Evolutionary conservation across 768 basidiomycete species (phyloP).

Genomic region (Kwoniella dendrophila): DNA sequence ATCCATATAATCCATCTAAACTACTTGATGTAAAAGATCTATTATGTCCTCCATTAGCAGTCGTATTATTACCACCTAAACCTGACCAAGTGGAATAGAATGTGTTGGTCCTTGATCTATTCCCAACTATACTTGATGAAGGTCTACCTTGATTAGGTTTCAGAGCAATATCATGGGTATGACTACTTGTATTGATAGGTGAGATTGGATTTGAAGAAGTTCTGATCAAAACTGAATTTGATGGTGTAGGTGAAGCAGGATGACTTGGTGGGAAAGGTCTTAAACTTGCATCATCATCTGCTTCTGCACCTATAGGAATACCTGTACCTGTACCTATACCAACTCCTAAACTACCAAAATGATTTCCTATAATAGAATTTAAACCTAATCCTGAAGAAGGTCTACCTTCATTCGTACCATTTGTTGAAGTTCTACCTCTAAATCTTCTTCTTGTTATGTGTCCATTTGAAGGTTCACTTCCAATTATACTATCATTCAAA

Average conservation of each 20-base stretch:
- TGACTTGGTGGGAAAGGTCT: conserved; percentile 85
- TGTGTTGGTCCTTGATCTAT: conserved; percentile 24
- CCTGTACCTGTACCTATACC: conserved; percentile 11
- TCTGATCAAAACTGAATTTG: conserved; percentile 60
- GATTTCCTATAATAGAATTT: conserved; percentile 3
- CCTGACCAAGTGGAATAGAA: conserved; percentile 25
- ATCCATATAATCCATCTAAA: conserved; percentile 12
- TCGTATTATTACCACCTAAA: not conserved
- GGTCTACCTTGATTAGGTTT: too few relatives aligned
- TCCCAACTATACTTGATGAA: not conserved
- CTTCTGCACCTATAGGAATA: conserved; percentile 47
- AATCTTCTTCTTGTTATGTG: too few relatives aligned
- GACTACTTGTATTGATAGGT: not conserved
- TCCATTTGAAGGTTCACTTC: too few relatives aligned
- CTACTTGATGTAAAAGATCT: conserved; percentile 12
- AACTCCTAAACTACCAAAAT: too few relatives aligned
- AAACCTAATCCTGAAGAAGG: conserved; percentile 21
- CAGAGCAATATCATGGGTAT: too few relatives aligned
- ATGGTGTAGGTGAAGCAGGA: conserved; percentile 83
- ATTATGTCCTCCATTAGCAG: not conserved
- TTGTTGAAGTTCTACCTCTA: conserved; percentile 12
- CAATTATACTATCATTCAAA: not conserved
- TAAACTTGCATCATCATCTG: conserved; percentile 92
- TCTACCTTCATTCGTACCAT: conserved; percentile 13
- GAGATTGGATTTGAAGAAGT: conserved; percentile 21